Evolutionary conservation across 257 asterid genomes (phyloP).

Genomic region (Striga asiatica): DNA sequence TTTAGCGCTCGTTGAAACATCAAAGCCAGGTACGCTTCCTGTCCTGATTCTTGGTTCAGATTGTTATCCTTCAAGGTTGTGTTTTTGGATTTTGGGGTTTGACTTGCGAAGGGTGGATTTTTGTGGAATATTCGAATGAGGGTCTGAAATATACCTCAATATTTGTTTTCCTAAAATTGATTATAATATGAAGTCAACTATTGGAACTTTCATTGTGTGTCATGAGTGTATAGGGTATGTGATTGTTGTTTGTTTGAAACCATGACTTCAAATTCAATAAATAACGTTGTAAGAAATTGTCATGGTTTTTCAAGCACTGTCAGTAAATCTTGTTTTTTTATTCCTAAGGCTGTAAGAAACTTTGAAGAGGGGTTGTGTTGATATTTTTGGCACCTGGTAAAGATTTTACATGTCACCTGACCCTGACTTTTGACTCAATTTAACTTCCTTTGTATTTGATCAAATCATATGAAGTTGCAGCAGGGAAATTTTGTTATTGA

Average conservation of each 20-base stretch:
- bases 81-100: not conserved
- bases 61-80: not conserved
- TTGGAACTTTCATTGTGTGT: not conserved
- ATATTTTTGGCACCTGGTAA: not conserved
- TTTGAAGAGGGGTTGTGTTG: too few relatives aligned
- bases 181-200: not conserved
- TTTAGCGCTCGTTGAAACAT: not conserved
- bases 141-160: not conserved
- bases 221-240: not conserved
- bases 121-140: not conserved
- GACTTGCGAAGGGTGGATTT: not conserved
- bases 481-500: not conserved
- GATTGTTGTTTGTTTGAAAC: not conserved
- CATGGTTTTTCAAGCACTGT: too few relatives aligned
- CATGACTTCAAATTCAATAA: not conserved
- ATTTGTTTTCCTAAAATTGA: not conserved
- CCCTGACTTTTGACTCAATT: not conserved
- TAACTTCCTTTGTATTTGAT: not conserved
- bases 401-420: not conserved
- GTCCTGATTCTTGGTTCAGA: not conserved
- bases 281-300: too few relatives aligned
- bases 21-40: conserved; percentile 9
- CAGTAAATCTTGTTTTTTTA: too few relatives aligned
- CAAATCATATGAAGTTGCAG: not conserved
- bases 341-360: too few relatives aligned